phyloP scores from a whole-genome alignment of 2,329 filamentous ascomycete genomes.

The Penicillium brevicompactum region DNA sequence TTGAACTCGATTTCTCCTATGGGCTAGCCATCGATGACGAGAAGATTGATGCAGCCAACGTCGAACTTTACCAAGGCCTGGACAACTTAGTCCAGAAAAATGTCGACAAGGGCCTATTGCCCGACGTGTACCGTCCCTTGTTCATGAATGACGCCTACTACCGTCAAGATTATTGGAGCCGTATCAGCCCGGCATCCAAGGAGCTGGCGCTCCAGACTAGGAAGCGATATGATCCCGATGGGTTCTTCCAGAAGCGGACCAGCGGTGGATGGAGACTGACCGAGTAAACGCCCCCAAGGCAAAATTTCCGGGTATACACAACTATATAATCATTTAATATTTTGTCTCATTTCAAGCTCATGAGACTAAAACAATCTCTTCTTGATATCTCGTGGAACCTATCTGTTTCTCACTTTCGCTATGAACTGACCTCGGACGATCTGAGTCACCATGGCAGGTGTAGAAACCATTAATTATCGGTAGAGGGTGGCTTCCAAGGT shows the following conservation, averaged over 20 bases:
- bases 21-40: constrained; percentile 34
- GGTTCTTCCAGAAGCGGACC: constrained; percentile 44
- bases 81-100: constrained; percentile 37
- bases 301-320: not conserved
- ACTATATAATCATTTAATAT: not conserved
- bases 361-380: no score
- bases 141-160: constrained; percentile 52
- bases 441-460: no score
- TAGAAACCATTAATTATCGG: no score
- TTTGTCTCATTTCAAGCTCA: not conserved
- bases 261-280: constrained; percentile 42
- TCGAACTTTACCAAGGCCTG: constrained; percentile 41
- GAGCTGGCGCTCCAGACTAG: constrained; percentile 37
- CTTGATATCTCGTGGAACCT: no score
- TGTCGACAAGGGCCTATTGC: constrained; percentile 37
- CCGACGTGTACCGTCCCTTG: constrained; percentile 46
- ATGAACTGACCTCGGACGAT: no score
- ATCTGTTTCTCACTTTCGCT: no score
- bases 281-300: not conserved
- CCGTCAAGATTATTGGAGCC: constrained; percentile 48
- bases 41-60: constrained; percentile 43
- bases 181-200: constrained; percentile 33
- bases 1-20: constrained; percentile 51
- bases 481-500: no score
- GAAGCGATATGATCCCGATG: constrained; percentile 42